Percentiles rank a stretch among this genome's conserved stretches.
Conservation (phyloP, 768 basidiomycete genomes). For the Phlegmacium glaucopus region DNA sequence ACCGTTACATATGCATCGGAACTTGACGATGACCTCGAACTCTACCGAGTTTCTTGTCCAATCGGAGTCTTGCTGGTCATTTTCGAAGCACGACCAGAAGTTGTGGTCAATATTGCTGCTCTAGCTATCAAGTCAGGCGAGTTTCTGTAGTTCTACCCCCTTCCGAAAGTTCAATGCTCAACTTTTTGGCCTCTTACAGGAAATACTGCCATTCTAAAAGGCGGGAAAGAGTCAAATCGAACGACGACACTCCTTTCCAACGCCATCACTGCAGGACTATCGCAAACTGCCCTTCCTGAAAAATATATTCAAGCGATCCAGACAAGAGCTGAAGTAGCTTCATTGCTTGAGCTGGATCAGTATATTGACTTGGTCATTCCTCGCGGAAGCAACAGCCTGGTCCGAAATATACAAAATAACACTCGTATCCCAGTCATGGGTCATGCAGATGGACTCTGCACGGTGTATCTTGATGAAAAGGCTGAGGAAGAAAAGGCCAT, state of each 20-base stretch:
- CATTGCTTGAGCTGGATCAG: constrained; percentile 78
- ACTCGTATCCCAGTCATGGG: constrained; percentile 98
- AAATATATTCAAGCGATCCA: constrained; percentile 91
- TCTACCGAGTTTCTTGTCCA: constrained; percentile 93
- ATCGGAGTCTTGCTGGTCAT: constrained; percentile 96
- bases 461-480: constrained; percentile 81
- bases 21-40: constrained; percentile 81
- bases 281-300: constrained; percentile 66
- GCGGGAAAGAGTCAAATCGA: constrained; percentile 90
- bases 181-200: constrained; percentile 42
- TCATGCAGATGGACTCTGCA: constrained; percentile 95
- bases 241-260: constrained; percentile 75
- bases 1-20: constrained; percentile 85
- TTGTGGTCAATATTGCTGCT: constrained; percentile 95
- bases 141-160: constrained; percentile 17
- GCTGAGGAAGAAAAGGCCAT: constrained; percentile 79
- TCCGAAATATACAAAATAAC: constrained; percentile 81
- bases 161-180: background rate
- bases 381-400: constrained; percentile 88
- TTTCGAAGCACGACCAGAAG: constrained; percentile 96
- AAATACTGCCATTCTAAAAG: constrained; percentile 96
- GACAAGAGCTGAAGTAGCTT: constrained; percentile 87
- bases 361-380: constrained; percentile 98
- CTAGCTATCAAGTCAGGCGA: constrained; percentile 95
- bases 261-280: constrained; percentile 76